Conservation (phyloP, 2,329 filamentous ascomycete species). For the Xylaria sp. region DNA sequence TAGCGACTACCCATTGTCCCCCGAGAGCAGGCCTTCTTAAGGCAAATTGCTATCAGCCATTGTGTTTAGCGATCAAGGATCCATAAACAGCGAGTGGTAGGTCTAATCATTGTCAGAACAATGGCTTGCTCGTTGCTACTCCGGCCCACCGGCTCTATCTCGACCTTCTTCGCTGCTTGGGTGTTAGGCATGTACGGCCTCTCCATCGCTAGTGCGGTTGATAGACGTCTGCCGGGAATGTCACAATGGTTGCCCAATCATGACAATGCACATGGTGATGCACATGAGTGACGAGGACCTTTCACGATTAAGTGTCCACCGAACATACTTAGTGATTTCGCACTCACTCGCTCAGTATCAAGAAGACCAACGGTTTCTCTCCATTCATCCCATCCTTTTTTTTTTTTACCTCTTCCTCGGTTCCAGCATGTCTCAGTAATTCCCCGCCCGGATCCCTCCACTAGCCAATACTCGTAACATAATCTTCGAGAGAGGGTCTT, state of each 20-base stretch:
- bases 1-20: neutral
- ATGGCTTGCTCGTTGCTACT: neutral
- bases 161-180: neutral
- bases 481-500: too few relatives aligned
- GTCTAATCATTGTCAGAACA: neutral
- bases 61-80: too few relatives aligned
- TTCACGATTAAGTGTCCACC: too few relatives aligned
- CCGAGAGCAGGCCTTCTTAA: neutral
- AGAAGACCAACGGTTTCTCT: too few relatives aligned
- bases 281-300: neutral
- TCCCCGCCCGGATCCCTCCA: neutral
- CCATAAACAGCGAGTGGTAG: neutral
- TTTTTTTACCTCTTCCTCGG: neutral
- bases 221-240: neutral
- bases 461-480: neutral
- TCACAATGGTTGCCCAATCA: neutral
- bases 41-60: neutral
- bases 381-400: too few relatives aligned
- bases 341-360: neutral
- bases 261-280: neutral
- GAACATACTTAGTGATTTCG: neutral
- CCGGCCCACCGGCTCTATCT: neutral
- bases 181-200: neutral
- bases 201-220: neutral
- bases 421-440: neutral